Evolutionary conservation across 2,329 filamentous ascomycete genomes (phyloP).

Genomic region (Xylariaceae sp.): DNA sequence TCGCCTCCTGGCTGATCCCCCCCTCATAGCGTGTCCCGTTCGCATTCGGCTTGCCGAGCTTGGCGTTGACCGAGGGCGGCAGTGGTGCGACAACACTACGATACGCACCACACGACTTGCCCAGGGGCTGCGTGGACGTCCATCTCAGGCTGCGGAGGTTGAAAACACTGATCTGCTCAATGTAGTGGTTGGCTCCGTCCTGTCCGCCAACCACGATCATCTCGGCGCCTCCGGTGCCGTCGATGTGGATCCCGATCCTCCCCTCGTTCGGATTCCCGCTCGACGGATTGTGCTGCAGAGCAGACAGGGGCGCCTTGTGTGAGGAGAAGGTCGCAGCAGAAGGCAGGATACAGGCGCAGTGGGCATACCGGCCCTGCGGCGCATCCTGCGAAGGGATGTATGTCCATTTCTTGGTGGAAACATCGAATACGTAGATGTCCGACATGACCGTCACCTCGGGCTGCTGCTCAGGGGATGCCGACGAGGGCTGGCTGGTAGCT

Average conservation of each 20-base stretch:
- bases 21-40: conserved; percentile 34
- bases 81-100: conserved; percentile 89
- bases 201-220: conserved; percentile 97
- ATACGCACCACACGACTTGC: conserved; percentile 92
- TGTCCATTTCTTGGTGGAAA: conserved; percentile 74
- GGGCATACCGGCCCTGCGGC: conserved; percentile 90
- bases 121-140: conserved; percentile 81
- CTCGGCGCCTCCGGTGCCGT: conserved; percentile 86
- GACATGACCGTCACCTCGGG: conserved; percentile 95
- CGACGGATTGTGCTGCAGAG: conserved; percentile 82
- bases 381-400: conserved; percentile 72
- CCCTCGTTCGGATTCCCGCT: conserved; percentile 81
- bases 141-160: conserved; percentile 92
- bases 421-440: conserved; percentile 93
- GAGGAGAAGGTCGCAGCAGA: conserved; percentile 85
- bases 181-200: conserved; percentile 96
- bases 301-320: conserved; percentile 72
- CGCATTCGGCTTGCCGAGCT: conserved; percentile 55
- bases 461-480: conserved; percentile 53
- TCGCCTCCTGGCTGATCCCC: conserved; percentile 45
- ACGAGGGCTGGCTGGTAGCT: conserved; percentile 42
- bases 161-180: conserved; percentile 97
- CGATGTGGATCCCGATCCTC: conserved; percentile 77
- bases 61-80: conserved; percentile 54
- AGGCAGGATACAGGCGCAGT: conserved; percentile 87